Conservation (phyloP, 345 rosid species). For the Eucalyptus tenuipes region DNA sequence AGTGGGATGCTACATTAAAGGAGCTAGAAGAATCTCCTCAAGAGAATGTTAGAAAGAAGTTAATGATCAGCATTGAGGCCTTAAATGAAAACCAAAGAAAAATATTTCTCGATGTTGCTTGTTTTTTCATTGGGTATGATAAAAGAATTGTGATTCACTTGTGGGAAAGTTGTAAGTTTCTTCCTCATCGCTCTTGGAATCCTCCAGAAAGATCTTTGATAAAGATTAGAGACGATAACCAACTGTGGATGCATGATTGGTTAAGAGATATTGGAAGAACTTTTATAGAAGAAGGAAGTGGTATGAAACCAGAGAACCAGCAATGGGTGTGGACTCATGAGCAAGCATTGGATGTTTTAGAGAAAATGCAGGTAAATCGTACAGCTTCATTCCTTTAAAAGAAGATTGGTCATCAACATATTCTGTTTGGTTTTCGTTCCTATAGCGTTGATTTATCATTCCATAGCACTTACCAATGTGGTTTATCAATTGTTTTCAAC, state of each 20-base stretch:
- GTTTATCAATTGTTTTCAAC: not conserved
- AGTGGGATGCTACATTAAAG: too few species aligned
- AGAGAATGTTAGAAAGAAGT: not conserved
- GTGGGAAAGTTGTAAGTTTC: not conserved
- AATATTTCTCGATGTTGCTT: not conserved
- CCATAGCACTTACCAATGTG: not conserved
- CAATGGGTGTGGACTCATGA: too few species aligned
- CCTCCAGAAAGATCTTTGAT: too few species aligned
- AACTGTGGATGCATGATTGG: too few species aligned
- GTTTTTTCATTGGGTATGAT: not conserved
- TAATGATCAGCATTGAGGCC: not conserved
- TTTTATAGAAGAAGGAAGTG: too few species aligned
- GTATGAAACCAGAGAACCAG: too few species aligned
- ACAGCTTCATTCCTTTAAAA: not conserved
- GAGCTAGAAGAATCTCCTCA: not conserved
- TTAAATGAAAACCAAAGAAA: not conserved
- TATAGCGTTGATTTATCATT: not conserved
- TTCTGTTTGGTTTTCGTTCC: not conserved
- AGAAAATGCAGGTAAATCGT: not conserved
- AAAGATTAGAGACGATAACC: too few species aligned
- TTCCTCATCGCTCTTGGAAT: not conserved
- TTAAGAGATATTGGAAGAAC: too few species aligned
- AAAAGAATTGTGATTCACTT: not conserved
- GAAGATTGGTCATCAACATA: not conserved
- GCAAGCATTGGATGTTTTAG: too few species aligned